Conservation (phyloP, 192 early-diverging fungal species). For the Haplosporangium gracile region DNA sequence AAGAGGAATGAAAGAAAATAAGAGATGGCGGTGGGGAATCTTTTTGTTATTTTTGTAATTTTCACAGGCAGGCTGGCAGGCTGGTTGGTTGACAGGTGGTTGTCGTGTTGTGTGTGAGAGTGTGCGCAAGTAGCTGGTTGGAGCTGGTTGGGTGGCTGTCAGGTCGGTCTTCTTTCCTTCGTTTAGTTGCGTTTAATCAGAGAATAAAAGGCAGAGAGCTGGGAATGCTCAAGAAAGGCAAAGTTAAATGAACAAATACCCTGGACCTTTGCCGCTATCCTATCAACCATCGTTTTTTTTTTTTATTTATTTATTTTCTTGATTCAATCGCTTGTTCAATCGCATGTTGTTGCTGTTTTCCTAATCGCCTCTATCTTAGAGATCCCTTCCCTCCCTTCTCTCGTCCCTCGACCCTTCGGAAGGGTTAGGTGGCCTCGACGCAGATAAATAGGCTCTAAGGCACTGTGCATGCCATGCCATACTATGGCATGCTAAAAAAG, state of each 20-base stretch:
- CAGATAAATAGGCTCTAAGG: background rate
- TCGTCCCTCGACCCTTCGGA: background rate
- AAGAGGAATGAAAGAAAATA: background rate
- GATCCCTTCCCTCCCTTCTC: background rate
- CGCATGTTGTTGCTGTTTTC: background rate
- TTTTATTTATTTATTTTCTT: background rate
- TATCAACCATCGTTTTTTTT: background rate
- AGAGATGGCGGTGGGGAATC: background rate
- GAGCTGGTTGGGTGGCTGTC: background rate
- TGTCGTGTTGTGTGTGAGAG: background rate
- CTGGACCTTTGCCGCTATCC: background rate
- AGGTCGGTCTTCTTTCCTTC: background rate
- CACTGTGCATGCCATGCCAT: constrained; percentile 6
- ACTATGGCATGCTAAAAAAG: background rate
- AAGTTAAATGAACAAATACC: constrained; percentile 1
- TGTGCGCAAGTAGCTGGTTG: background rate
- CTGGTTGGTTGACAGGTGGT: background rate
- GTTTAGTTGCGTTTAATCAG: background rate
- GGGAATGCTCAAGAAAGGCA: background rate
- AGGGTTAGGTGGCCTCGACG: background rate
- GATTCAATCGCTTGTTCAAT: background rate
- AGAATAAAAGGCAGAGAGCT: background rate
- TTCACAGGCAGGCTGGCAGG: background rate
- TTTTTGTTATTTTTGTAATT: background rate
- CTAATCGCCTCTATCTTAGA: background rate